Evolutionary conservation across 306 rosid genomes (phyloP).

Genomic region (Malus fusca): DNA sequence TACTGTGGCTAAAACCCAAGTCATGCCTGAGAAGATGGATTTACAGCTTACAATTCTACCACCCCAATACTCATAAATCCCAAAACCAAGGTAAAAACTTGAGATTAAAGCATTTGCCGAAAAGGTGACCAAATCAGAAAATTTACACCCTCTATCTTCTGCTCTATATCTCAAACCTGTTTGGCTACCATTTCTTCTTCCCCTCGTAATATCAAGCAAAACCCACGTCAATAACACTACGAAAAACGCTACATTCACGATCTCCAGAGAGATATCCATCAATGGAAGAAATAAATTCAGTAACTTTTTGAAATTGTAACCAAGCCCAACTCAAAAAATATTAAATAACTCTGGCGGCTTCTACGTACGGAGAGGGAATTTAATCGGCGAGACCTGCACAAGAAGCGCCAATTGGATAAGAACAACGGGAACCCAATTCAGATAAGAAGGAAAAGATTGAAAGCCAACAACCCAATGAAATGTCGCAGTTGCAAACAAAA

Average conservation of each 20-base stretch:
- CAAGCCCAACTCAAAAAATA: background rate
- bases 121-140: conserved; percentile 22
- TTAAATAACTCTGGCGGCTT: background rate
- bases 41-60: conserved; percentile 14
- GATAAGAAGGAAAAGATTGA: background rate
- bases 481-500: background rate
- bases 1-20: conserved; percentile 56
- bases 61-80: conserved; percentile 24
- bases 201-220: conserved; percentile 34
- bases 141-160: background rate
- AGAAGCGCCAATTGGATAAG: background rate
- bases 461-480: background rate
- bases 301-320: background rate
- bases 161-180: conserved; percentile 5
- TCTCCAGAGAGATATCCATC: conserved; percentile 31
- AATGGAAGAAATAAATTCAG: background rate
- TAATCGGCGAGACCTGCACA: conserved; percentile 3
- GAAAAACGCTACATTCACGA: conserved; percentile 42
- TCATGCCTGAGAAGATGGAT: conserved; percentile 29
- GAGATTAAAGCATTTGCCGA: conserved; percentile 31
- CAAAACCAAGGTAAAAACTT: conserved; percentile 33
- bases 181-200: background rate
- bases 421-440: background rate
- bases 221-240: conserved; percentile 45
- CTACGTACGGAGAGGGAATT: background rate